These are phyloP conservation scores for Acacia confusa DNA, from an alignment of 306 rosid species.

Conservation along the genomic window DNA sequence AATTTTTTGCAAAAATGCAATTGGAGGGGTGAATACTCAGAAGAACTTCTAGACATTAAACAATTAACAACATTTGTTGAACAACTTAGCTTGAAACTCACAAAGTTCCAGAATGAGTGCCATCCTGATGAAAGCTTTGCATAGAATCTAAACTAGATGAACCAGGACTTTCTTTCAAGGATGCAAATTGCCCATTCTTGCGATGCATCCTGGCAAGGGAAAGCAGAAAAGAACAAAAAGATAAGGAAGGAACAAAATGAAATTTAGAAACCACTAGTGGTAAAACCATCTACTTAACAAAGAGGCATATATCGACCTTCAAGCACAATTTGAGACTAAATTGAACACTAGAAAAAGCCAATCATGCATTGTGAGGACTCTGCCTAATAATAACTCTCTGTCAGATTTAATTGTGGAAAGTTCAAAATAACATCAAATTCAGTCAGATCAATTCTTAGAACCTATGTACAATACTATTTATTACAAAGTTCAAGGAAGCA, in stretches of 20 bases:
- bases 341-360: constrained; percentile 2
- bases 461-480: not conserved
- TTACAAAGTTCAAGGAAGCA: not conserved
- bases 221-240: constrained; percentile 14
- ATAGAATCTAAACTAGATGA: constrained; percentile 65
- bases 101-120: constrained; percentile 66
- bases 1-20: constrained; percentile 13
- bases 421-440: constrained; percentile 9
- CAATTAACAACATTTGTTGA: not conserved
- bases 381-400: constrained; percentile 24
- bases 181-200: constrained; percentile 88
- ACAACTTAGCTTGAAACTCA: constrained; percentile 53
- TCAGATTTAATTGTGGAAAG: constrained; percentile 14
- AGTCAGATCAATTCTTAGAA: constrained; percentile 13
- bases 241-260: not conserved
- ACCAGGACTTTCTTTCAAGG: constrained; percentile 67
- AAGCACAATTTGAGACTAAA: not conserved
- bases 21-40: not conserved
- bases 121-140: constrained; percentile 58
- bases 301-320: not conserved
- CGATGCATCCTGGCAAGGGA: constrained; percentile 81
- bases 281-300: not conserved
- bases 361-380: not conserved
- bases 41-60: constrained; percentile 9
- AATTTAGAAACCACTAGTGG: not conserved